phyloP scores from a whole-genome alignment of 202 grass and related monocot species.

The Carex arenaria region DNA sequence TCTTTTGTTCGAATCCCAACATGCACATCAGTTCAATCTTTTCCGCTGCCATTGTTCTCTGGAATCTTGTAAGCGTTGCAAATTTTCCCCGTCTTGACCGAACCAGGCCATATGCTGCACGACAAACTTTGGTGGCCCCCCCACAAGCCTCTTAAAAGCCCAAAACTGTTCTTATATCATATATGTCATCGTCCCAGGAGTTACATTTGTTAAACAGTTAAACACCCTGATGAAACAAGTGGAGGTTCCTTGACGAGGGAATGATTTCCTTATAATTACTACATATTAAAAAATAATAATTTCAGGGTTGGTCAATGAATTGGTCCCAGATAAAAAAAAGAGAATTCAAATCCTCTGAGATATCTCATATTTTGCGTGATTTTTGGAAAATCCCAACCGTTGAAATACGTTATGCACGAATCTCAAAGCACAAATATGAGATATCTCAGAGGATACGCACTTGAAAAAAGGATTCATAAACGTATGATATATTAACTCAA shows the following conservation, averaged over 20 bases:
- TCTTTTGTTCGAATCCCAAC: not conserved
- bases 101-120: constrained; percentile 5
- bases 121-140: not conserved
- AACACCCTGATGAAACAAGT: constrained; percentile 1
- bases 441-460: too few relatives aligned
- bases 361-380: too few relatives aligned
- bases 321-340: too few relatives aligned
- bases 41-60: not conserved
- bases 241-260: constrained; percentile 1
- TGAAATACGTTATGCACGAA: too few relatives aligned
- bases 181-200: not conserved
- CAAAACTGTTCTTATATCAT: constrained; percentile 5
- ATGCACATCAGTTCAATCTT: constrained; percentile 24
- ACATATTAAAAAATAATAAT: not conserved
- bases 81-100: not conserved
- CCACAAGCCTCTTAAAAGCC: not conserved
- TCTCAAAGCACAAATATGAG: too few relatives aligned
- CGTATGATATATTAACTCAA: too few relatives aligned
- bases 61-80: too few relatives aligned
- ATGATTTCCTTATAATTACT: constrained; percentile 21
- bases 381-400: too few relatives aligned
- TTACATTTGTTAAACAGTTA: not conserved
- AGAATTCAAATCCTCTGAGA: too few relatives aligned
- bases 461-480: too few relatives aligned
- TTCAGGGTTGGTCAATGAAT: too few relatives aligned